A percentile compares a stretch with the other conserved stretches of the same genome.
These are phyloP conservation scores for Raphanus hybrid DNA, from an alignment of 441 rosid species.

Conservation along the genomic window DNA sequence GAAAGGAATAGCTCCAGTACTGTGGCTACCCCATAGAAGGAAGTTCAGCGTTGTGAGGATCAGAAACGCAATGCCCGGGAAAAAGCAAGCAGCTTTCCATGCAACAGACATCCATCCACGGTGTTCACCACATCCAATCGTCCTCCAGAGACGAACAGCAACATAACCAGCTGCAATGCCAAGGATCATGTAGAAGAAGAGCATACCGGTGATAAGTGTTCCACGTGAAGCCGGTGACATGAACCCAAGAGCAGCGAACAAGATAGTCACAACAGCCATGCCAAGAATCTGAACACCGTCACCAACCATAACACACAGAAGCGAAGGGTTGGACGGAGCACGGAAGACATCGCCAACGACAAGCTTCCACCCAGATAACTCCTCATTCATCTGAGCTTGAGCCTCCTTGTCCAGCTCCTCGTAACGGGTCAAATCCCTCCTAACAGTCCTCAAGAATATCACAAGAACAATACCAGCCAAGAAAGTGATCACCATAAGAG, in stretches of 20 bases:
- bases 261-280: slow-evolving; percentile 70
- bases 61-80: slow-evolving; percentile 73
- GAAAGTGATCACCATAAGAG: slow-evolving; percentile 77
- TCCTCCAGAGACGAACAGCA: slow-evolving; percentile 83
- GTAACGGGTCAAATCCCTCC: slow-evolving; percentile 74
- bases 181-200: slow-evolving; percentile 73
- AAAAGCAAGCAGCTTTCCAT: slow-evolving; percentile 77
- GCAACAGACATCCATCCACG: slow-evolving; percentile 75
- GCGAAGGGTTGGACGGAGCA: slow-evolving; percentile 64
- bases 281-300: slow-evolving; percentile 85
- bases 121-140: slow-evolving; percentile 44
- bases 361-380: slow-evolving; percentile 86
- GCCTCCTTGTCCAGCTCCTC: slow-evolving; percentile 30
- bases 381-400: slow-evolving; percentile 83
- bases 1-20: slow-evolving; percentile 83
- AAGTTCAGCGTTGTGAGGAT: slow-evolving; percentile 65
- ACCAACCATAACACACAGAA: slow-evolving; percentile 78
- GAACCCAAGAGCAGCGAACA: slow-evolving; percentile 42
- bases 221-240: slow-evolving; percentile 87
- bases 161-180: slow-evolving; percentile 64
- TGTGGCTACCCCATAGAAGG: slow-evolving; percentile 73
- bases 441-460: slow-evolving; percentile 76
- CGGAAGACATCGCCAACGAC: slow-evolving; percentile 84
- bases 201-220: slow-evolving; percentile 72
- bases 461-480: slow-evolving; percentile 77